Percentiles rank a stretch among this genome's conserved stretches.
phyloP scores from a whole-genome alignment of 2,329 filamentous ascomycete species.

The Parastagonospora avenae region DNA sequence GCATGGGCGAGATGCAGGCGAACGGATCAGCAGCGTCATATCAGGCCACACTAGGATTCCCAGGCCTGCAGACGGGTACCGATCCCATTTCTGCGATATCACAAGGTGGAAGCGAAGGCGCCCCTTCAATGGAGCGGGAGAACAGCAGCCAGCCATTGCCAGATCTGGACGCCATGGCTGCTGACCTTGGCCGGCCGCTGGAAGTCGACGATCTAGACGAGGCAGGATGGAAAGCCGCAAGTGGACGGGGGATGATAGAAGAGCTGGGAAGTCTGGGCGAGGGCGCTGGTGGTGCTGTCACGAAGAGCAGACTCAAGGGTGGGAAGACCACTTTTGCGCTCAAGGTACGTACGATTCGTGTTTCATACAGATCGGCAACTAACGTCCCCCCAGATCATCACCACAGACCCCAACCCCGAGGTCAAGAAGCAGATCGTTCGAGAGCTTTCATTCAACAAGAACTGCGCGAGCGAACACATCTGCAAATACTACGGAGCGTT shows the following conservation, averaged over 20 bases:
- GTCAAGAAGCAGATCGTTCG: slow-evolving; percentile 98
- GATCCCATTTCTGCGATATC: slow-evolving; percentile 91
- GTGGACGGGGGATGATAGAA: slow-evolving; percentile 82
- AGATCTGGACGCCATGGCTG: slow-evolving; percentile 77
- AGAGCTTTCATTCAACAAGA: slow-evolving; percentile 97
- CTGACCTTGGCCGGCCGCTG: slow-evolving; percentile 80
- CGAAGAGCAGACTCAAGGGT: slow-evolving; percentile 83
- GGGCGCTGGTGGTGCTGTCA: slow-evolving; percentile 94
- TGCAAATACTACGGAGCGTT: slow-evolving; percentile 98
- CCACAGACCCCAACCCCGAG: slow-evolving; percentile 95
- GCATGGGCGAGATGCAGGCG: slow-evolving; percentile 78
- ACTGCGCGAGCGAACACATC: slow-evolving; percentile 93
- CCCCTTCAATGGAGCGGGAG: slow-evolving; percentile 75
- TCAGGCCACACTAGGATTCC: slow-evolving; percentile 76
- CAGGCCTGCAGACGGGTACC: slow-evolving; percentile 69
- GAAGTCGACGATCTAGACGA: slow-evolving; percentile 96
- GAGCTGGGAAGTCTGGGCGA: slow-evolving; percentile 91
- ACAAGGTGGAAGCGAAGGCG: slow-evolving; percentile 73
- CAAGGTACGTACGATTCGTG: slow-evolving; percentile 66
- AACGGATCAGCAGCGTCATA: slow-evolving; percentile 90
- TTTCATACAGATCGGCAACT: slow-evolving; percentile 6
- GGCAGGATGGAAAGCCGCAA: slow-evolving; percentile 92
- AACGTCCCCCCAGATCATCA: slow-evolving; percentile 71
- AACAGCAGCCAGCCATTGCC: slow-evolving; percentile 77
- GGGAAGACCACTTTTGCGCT: slow-evolving; percentile 95